phyloP scores from a whole-genome alignment of 352 stramenopile genomes.

The Phytopythium oedochilum region DNA sequence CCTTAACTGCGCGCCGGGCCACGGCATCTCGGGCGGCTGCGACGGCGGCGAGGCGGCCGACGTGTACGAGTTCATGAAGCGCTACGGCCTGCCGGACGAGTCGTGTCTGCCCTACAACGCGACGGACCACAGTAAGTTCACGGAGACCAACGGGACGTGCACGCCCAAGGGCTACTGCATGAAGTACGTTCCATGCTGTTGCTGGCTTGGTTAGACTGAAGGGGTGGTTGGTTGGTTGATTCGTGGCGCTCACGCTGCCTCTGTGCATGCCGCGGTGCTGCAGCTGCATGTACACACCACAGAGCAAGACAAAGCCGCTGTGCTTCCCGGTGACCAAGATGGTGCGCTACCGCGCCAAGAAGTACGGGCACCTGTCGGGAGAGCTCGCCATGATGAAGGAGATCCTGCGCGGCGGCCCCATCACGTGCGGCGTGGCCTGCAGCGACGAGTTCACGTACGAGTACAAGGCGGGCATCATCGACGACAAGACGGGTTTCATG shows the following conservation, averaged over 20 bases:
- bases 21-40: conserved; percentile 60
- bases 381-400: conserved; percentile 85
- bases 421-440: conserved; percentile 93
- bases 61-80: conserved; percentile 79
- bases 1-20: conserved; percentile 72
- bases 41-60: conserved; percentile 66
- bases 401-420: conserved; percentile 73
- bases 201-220: background rate
- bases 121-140: conserved; percentile 79
- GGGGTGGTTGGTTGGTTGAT: background rate
- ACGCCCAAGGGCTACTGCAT: conserved; percentile 77
- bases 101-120: conserved; percentile 80
- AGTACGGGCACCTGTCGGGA: conserved; percentile 56
- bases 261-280: too few species aligned
- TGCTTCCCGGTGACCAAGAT: conserved; percentile 79
- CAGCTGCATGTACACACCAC: conserved; percentile 76
- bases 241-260: background rate
- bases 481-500: conserved; percentile 86
- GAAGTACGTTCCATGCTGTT: conserved; percentile 59
- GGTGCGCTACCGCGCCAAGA: conserved; percentile 79
- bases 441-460: conserved; percentile 77
- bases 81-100: conserved; percentile 72
- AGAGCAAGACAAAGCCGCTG: conserved; percentile 28
- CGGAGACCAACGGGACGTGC: conserved; percentile 59
- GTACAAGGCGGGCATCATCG: conserved; percentile 92